phyloP scores from a whole-genome alignment of 106 monocot species.

The Chionographis japonica region DNA sequence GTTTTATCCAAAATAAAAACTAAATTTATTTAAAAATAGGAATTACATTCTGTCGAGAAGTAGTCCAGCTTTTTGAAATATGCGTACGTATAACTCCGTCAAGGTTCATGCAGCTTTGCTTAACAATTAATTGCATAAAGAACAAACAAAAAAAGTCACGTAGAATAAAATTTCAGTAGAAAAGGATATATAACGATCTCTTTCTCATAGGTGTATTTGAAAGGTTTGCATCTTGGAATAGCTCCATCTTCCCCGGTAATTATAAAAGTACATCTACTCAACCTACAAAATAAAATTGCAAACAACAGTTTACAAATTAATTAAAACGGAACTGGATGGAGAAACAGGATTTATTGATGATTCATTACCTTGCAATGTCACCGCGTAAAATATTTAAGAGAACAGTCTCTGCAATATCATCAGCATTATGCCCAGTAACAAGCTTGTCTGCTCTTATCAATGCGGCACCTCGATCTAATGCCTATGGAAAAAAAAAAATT shows the following conservation, averaged over 20 bases:
- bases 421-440: constrained; percentile 99
- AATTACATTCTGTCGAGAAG: constrained; percentile 98
- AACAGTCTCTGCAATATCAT: constrained; percentile 99
- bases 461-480: constrained; percentile 96
- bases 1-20: too few species aligned
- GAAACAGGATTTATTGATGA: not conserved
- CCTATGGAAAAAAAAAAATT: constrained; percentile 29
- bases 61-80: constrained; percentile 99
- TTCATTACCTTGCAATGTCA: constrained; percentile 84
- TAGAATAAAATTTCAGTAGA: constrained; percentile 3
- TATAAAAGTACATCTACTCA: constrained; percentile 90
- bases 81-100: constrained; percentile 76
- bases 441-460: constrained; percentile 81
- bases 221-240: constrained; percentile 99
- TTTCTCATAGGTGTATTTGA: constrained; percentile 98
- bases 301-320: not conserved
- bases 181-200: constrained; percentile 99
- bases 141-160: constrained; percentile 4
- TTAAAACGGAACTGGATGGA: not conserved
- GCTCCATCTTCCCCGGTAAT: constrained; percentile 99
- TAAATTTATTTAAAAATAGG: too few species aligned
- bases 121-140: not conserved
- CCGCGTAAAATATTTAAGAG: constrained; percentile 90
- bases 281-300: constrained; percentile 35
- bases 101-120: constrained; percentile 28